Percentiles rank a stretch among this genome's conserved stretches.
Conservation (phyloP, 2,329 filamentous ascomycete species). For the Scopulariopsis brevicaulis region DNA sequence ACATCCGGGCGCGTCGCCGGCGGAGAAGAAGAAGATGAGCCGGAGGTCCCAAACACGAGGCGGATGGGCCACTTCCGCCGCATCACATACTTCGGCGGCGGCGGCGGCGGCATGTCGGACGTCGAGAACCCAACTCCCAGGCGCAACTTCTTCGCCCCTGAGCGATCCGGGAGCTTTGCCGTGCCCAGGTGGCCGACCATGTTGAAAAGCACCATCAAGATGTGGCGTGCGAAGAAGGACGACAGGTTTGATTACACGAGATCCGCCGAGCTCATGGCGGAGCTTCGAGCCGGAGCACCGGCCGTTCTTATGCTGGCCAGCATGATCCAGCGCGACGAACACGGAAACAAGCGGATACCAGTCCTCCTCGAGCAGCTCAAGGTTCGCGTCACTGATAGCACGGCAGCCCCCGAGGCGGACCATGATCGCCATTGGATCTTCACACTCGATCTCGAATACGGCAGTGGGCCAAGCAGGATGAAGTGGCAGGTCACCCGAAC, state of each 20-base stretch:
- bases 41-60: conserved; percentile 38
- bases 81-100: conserved; percentile 52
- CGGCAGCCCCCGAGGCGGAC: conserved; percentile 47
- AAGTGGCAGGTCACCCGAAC: conserved; percentile 87
- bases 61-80: conserved; percentile 54
- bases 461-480: conserved; percentile 91
- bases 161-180: conserved; percentile 60
- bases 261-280: conserved; percentile 91
- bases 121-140: conserved; percentile 45
- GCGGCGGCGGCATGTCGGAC: conserved; percentile 45
- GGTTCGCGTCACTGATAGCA: conserved; percentile 72
- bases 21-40: conserved; percentile 38
- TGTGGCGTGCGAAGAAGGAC: conserved; percentile 69
- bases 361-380: conserved; percentile 93
- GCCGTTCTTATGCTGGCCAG: conserved; percentile 90
- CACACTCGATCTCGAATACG: conserved; percentile 88
- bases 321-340: conserved; percentile 96
- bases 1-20: conserved; percentile 30
- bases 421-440: conserved; percentile 71
- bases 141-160: conserved; percentile 47
- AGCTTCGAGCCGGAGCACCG: conserved; percentile 82
- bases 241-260: conserved; percentile 90
- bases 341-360: conserved; percentile 88
- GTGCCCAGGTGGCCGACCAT: conserved; percentile 77
- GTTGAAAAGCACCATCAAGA: conserved; percentile 78